Percentiles rank a stretch among this genome's conserved stretches.
phyloP scores from a whole-genome alignment of 208 protist genomes.

The Crithidia fasciculata region DNA sequence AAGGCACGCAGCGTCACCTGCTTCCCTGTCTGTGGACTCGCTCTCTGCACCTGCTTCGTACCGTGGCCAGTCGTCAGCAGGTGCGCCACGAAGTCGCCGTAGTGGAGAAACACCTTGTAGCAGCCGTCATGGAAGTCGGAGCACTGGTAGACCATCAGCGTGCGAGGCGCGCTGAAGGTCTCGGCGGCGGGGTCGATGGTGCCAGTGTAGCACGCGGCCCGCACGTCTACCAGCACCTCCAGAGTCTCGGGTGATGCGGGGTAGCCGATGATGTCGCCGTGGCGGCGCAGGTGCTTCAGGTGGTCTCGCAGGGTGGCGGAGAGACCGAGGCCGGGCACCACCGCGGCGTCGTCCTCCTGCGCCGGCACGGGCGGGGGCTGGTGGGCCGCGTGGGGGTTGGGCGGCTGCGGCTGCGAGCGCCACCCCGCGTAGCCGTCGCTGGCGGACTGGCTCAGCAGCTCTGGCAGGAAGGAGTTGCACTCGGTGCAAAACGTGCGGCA shows the following conservation, averaged over 20 bases:
- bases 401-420: constrained; percentile 4
- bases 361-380: background rate
- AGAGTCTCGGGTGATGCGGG: constrained; percentile 48
- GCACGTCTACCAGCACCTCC: constrained; percentile 62
- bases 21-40: background rate
- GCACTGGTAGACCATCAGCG: constrained; percentile 48
- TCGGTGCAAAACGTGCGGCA: constrained; percentile 47
- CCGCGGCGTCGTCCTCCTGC: no score
- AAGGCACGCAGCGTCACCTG: background rate
- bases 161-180: constrained; percentile 7
- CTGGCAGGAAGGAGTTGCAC: constrained; percentile 28
- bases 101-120: constrained; percentile 56
- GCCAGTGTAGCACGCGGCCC: constrained; percentile 19
- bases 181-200: constrained; percentile 28
- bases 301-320: constrained; percentile 33
- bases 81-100: constrained; percentile 67
- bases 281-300: constrained; percentile 36
- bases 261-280: constrained; percentile 49
- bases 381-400: background rate
- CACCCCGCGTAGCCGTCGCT: constrained; percentile 8
- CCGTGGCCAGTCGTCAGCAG: constrained; percentile 45
- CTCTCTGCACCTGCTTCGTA: background rate
- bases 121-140: constrained; percentile 38
- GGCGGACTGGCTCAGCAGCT: constrained; percentile 25
- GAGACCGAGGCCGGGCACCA: background rate